Evolutionary conservation across 768 basidiomycete species (phyloP).

Genomic region (Rhodotorula kratochvilovae): DNA sequence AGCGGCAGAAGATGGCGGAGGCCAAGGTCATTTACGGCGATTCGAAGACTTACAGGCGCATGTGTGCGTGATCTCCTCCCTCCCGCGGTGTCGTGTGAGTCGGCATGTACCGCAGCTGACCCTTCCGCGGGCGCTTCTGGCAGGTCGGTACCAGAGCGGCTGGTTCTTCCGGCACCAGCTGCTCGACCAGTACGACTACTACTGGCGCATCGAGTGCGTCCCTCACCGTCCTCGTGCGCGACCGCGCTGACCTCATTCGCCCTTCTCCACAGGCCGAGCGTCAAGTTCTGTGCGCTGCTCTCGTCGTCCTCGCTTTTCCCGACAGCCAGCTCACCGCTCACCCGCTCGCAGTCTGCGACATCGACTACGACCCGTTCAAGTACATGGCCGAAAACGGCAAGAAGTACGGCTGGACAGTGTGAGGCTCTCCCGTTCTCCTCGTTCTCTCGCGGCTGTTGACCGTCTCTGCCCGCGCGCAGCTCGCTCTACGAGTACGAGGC

Average conservation of each 20-base stretch:
- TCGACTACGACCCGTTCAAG: slow-evolving; percentile 65
- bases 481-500: slow-evolving; percentile 54
- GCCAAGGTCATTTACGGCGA: slow-evolving; percentile 23
- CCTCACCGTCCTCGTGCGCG: no score
- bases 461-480: slow-evolving; percentile 48
- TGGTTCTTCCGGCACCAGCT: slow-evolving; percentile 80
- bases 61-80: slow-evolving; percentile 8
- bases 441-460: slow-evolving; percentile 31
- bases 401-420: slow-evolving; percentile 64
- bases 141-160: slow-evolving; percentile 56
- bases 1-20: slow-evolving; percentile 24
- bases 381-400: slow-evolving; percentile 76
- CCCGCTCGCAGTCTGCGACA: slow-evolving; percentile 13
- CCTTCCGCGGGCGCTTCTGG: no score
- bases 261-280: slow-evolving; percentile 54
- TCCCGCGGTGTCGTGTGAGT: background rate
- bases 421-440: slow-evolving; percentile 43
- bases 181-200: slow-evolving; percentile 68
- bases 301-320: background rate
- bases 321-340: no score
- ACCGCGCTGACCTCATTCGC: background rate
- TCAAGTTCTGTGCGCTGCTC: slow-evolving; percentile 70
- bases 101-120: background rate
- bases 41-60: background rate
- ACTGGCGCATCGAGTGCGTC: slow-evolving; percentile 73